phyloP scores from a whole-genome alignment of 306 rosid species.

The Trifolium fragiferum region DNA sequence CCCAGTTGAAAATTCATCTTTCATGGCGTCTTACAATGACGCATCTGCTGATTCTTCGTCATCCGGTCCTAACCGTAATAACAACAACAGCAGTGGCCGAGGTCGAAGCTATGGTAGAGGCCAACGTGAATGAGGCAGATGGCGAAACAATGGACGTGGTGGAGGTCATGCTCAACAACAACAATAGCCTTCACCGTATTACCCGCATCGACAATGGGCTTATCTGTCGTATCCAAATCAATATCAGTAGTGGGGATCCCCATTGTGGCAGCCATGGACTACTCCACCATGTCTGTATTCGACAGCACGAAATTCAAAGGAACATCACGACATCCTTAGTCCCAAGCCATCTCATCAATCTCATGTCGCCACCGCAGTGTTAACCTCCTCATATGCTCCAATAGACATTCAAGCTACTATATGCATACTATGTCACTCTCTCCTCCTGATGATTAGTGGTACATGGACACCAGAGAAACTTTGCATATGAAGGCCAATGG shows the following conservation, averaged over 20 bases:
- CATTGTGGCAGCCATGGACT: not conserved
- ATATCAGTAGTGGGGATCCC: not conserved
- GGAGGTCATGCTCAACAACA: no score
- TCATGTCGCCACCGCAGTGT: no score
- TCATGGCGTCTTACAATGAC: not conserved
- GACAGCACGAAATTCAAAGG: not conserved
- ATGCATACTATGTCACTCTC: not conserved
- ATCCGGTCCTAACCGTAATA: not conserved
- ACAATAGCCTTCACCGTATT: no score
- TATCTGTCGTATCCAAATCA: not conserved
- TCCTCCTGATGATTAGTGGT: no score
- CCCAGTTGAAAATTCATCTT: not conserved
- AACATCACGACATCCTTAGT: not conserved
- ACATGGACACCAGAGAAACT: no score
- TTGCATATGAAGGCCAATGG: no score
- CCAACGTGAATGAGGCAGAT: no score
- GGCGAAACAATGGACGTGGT: no score
- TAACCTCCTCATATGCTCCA: not conserved
- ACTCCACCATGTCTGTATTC: not conserved
- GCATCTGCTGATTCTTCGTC: no score
- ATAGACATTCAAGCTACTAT: not conserved
- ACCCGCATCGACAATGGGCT: no score
- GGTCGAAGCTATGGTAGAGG: no score
- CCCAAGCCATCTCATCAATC: not conserved
- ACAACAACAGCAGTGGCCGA: not conserved